A percentile compares a stretch with the other conserved stretches of the same genome.
These are phyloP conservation scores for Xylariaceae sp. DNA, from an alignment of 2,329 filamentous ascomycete species.

Conservation along the genomic window DNA sequence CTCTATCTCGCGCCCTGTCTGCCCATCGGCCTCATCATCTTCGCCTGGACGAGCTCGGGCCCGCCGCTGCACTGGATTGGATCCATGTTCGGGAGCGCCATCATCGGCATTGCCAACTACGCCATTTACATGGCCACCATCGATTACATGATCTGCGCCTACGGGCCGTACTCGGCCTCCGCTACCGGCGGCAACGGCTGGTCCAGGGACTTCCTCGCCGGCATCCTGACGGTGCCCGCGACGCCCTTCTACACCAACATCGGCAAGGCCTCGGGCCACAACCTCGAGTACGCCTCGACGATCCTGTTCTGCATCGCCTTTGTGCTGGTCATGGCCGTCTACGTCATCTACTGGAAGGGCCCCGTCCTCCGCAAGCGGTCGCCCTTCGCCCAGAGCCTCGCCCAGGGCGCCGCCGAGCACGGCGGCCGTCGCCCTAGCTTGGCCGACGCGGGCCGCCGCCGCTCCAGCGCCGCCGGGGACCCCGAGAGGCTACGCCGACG, in stretches of 20 bases:
- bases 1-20: constrained; percentile 51
- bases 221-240: constrained; percentile 55
- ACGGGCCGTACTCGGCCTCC: constrained; percentile 58
- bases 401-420: constrained; percentile 25
- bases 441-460: constrained; percentile 8
- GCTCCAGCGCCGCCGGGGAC: constrained; percentile 5
- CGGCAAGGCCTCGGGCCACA: constrained; percentile 34
- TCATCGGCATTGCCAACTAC: constrained; percentile 59
- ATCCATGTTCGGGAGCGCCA: constrained; percentile 50
- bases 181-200: constrained; percentile 62
- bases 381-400: constrained; percentile 53
- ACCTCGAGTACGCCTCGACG: constrained; percentile 46
- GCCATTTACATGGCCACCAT: constrained; percentile 61
- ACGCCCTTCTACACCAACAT: constrained; percentile 47
- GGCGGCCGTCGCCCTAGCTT: constrained; percentile 11
- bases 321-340: constrained; percentile 45
- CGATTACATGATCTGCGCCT: constrained; percentile 61
- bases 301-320: constrained; percentile 45
- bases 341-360: constrained; percentile 51
- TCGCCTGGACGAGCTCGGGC: constrained; percentile 50
- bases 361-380: constrained; percentile 42
- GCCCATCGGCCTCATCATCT: constrained; percentile 56
- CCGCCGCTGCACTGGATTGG: constrained; percentile 55
- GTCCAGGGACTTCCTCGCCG: constrained; percentile 57
- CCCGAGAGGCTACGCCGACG: not conserved